These are phyloP conservation scores for Kodamaea sp. DNA, from an alignment of 1,139 yeast genomes.

Conservation along the genomic window DNA sequence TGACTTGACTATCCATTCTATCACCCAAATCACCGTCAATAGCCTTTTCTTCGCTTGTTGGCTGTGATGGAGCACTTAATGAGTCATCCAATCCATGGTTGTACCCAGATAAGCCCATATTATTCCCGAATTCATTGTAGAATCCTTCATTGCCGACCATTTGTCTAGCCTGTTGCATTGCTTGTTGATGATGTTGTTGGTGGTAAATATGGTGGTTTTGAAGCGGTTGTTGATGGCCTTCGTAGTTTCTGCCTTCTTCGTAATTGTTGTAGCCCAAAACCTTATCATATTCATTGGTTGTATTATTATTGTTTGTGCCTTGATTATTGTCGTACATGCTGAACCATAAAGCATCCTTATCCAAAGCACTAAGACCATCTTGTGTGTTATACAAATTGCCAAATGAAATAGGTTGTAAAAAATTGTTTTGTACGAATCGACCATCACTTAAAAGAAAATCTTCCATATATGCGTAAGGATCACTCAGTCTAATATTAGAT, in stretches of 20 bases:
- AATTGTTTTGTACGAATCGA: slow-evolving; percentile 42
- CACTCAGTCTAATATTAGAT: slow-evolving; percentile 10
- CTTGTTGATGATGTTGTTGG: slow-evolving; percentile 19
- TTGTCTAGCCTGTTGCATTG: slow-evolving; percentile 9
- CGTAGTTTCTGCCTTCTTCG: slow-evolving; percentile 8
- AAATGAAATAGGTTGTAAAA: slow-evolving; percentile 34
- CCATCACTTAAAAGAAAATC: slow-evolving; percentile 42
- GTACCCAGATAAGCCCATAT: slow-evolving; percentile 15
- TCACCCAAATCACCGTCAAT: slow-evolving; percentile 43
- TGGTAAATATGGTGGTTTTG: slow-evolving; percentile 16
- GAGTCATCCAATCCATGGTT: slow-evolving; percentile 3
- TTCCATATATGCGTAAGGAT: slow-evolving; percentile 27
- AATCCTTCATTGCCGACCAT: slow-evolving; percentile 18
- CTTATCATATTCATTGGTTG: slow-evolving; percentile 15
- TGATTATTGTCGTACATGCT: slow-evolving; percentile 21
- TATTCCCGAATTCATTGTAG: slow-evolving; percentile 16
- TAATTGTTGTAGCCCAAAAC: slow-evolving; percentile 12
- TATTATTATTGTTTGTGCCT: slow-evolving; percentile 11
- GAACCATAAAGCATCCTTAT: slow-evolving; percentile 23
- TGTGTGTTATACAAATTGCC: slow-evolving; percentile 20
- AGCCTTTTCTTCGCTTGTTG: slow-evolving; percentile 3
- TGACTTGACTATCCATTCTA: slow-evolving; percentile 51
- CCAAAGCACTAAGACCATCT: slow-evolving; percentile 11
- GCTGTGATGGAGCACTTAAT: slow-evolving; percentile 8
- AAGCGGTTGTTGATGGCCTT: slow-evolving; percentile 8